phyloP scores from a whole-genome alignment of 805 yeast species.

The Metschnikowia gelsemii region DNA sequence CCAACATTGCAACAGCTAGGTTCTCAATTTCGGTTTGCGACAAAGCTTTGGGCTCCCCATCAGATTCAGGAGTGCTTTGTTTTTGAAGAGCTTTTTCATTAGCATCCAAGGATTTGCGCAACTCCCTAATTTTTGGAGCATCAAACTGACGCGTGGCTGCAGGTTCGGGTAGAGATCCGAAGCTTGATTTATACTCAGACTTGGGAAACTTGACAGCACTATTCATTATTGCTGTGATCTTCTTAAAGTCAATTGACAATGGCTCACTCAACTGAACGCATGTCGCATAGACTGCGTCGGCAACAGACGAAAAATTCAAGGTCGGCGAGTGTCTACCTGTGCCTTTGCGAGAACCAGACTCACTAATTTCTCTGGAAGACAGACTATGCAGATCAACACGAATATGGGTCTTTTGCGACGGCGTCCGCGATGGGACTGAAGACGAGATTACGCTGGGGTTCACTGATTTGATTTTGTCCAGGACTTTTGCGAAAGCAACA shows the following conservation, averaged over 20 bases:
- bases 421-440: neutral
- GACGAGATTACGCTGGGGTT: neutral
- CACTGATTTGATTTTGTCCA: constrained; percentile 24
- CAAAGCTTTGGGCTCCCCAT: constrained; percentile 25
- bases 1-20: constrained; percentile 76
- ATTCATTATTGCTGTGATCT: constrained; percentile 47
- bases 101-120: constrained; percentile 58
- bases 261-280: constrained; percentile 11
- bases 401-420: neutral
- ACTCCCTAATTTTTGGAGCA: constrained; percentile 83
- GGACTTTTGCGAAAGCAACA: constrained; percentile 81
- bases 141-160: constrained; percentile 70
- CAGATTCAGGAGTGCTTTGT: constrained; percentile 7
- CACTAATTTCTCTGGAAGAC: neutral
- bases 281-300: constrained; percentile 8
- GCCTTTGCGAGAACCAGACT: neutral
- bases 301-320: constrained; percentile 1
- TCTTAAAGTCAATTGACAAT: constrained; percentile 30
- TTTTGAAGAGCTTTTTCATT: constrained; percentile 24
- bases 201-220: constrained; percentile 38
- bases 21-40: constrained; percentile 75
- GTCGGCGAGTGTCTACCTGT: neutral
- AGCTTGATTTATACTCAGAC: constrained; percentile 49
- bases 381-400: neutral
- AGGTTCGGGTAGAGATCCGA: constrained; percentile 79